Evolutionary conservation across 2,329 filamentous ascomycete genomes (phyloP), one percentile per base, ranked within the genome.

Genomic region (Cladosporium sp.): DNA sequence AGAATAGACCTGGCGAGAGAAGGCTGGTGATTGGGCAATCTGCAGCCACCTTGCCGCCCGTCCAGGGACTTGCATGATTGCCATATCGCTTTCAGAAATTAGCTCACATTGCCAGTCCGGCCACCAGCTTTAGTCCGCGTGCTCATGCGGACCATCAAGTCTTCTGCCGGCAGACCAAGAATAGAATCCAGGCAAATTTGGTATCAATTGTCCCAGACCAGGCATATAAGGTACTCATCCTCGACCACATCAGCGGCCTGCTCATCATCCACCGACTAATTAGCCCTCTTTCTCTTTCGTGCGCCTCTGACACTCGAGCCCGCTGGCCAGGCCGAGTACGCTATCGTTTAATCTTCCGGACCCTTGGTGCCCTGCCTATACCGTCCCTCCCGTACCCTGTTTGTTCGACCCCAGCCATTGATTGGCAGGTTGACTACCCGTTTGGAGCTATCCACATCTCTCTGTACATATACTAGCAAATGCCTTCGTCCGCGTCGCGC

Each of bases 141-240:
- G 55, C 55, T 52, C 55, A 52, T 60, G 55, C 64, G 55, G 58
- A n/a, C 64, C 36, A 34, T 18, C 36, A 54, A 60, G 58, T 34
- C 57, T 41, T 34, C 57, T 52, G 32, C 34, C 64, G 32, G 44
- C 28, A 44, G 30, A 79, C 81, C 79, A 82, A 81, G 78, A 82
- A 83, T 83, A 83, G 81, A 81, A 78, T 71, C 71, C 61, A 67
- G 68, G 65, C 65, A 69, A 75, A 73, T 78, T 78, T 73, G 71
- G 66, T 66, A 69, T 68, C 74, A 75, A 80, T 82, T 77, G 76
- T 73, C 75, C 73, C 68, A 75, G 77, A 79, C 69, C 74, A 79
- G 72, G 76, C 75, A 80, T 82, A 82, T 82, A 83, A 82, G 79
- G 77, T 80, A 80, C 77, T 74, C 75, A 21, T 74, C 76, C 63